phyloP scores from a whole-genome alignment of 2,329 filamentous ascomycete species.

The Teratosphaeria gauchensis region DNA sequence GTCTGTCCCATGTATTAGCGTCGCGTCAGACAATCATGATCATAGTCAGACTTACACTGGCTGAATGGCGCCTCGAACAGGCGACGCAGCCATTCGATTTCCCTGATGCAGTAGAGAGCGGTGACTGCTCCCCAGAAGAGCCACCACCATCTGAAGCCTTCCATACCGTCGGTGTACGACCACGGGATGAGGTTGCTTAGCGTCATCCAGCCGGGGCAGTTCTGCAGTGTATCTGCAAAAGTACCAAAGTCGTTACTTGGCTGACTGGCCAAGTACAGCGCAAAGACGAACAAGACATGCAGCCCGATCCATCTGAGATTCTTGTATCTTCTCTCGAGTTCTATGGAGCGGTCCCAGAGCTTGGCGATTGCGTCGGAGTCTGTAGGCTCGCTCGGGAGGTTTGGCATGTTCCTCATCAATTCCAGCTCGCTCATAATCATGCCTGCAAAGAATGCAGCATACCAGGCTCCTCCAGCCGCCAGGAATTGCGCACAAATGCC shows the following conservation, averaged over 20 bases:
- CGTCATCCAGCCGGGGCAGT: conserved; percentile 15
- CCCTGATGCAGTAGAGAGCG: conserved; percentile 11
- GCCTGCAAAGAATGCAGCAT: conserved; percentile 49
- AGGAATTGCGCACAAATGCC: conserved; percentile 10
- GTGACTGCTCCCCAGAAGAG: conserved; percentile 48
- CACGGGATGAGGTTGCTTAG: conserved; percentile 14
- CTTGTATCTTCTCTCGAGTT: background rate
- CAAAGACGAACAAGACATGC: conserved; percentile 12
- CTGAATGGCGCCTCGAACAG: conserved; percentile 14
- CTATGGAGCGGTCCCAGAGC: conserved; percentile 9
- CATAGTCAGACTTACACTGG: conserved; percentile 7
- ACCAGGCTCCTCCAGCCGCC: conserved; percentile 42
- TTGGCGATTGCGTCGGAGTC: conserved; percentile 6
- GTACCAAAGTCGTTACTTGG: conserved; percentile 13
- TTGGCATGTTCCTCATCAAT: conserved; percentile 51
- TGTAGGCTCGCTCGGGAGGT: conserved; percentile 39
- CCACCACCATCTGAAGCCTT: conserved; percentile 26
- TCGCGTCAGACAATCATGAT: background rate
- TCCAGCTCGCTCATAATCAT: conserved; percentile 55
- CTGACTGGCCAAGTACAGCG: conserved; percentile 15
- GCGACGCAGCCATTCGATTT: conserved; percentile 15
- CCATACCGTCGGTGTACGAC: conserved; percentile 12
- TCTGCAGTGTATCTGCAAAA: conserved; percentile 9
- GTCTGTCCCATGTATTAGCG: conserved; percentile 17
- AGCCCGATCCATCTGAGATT: conserved; percentile 8